Percentiles rank a stretch among this genome's conserved stretches.
phyloP scores from a whole-genome alignment of 495 filamentous ascomycete species.

The Penicillium paradoxum region DNA sequence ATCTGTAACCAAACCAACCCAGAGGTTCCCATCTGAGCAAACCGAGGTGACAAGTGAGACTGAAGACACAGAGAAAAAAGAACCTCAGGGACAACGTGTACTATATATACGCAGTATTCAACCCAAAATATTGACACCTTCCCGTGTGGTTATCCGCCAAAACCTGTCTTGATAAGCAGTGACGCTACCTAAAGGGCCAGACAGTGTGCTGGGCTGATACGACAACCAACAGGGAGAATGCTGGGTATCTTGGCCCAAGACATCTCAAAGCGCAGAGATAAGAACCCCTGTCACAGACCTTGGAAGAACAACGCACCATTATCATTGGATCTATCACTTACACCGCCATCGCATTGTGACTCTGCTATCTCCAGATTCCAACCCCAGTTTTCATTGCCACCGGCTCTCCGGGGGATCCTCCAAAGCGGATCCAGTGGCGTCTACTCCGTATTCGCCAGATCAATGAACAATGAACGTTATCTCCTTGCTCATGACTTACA shows the following conservation, averaged over 20 bases:
- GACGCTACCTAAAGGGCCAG: conserved; percentile 12
- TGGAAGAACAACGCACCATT: background rate
- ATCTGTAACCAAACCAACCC: conserved; percentile 3
- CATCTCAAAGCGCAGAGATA: conserved; percentile 2
- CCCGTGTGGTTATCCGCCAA: conserved; percentile 16
- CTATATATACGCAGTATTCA: conserved; percentile 10
- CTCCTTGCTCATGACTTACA: background rate
- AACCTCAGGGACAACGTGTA: background rate
- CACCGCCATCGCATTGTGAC: conserved; percentile 4
- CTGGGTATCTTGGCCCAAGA: background rate
- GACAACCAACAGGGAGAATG: conserved; percentile 1
- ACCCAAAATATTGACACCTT: background rate
- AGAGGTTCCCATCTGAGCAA: background rate
- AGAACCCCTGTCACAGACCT: background rate
- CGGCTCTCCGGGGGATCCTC: conserved; percentile 12
- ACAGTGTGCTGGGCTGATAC: conserved; percentile 10
- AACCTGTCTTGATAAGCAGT: conserved; percentile 18
- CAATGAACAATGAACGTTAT: conserved; percentile 5
- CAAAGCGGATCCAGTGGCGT: conserved; percentile 1
- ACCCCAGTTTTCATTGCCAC: conserved; percentile 13
- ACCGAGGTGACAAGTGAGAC: background rate
- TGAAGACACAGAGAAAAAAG: background rate
- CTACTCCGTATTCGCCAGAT: background rate
- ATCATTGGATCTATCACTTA: conserved; percentile 1
- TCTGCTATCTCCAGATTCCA: conserved; percentile 22